Evolutionary conservation across 2,329 filamentous ascomycete species (phyloP), one percentile per base, ranked within the genome.

Genomic region (Colletotrichum zoysiae): DNA sequence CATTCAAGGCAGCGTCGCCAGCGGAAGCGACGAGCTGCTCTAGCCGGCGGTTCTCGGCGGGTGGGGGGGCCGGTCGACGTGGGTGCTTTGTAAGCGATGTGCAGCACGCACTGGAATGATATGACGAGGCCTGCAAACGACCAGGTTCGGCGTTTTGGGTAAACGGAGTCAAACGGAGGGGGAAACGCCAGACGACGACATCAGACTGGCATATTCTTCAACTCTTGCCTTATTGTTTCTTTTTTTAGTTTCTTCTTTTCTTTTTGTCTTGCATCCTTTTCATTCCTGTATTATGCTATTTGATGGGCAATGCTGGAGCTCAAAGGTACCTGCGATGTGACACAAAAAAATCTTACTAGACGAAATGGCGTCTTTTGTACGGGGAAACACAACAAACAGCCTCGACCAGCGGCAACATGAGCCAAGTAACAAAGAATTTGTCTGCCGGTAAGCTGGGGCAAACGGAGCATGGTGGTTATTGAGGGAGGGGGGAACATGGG

Each of bases 1-100:
- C 20, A 95, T 98, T 74, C 89, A 94, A 80, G 88, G 92, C 77
- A 95, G 94, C 78, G 91, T 93, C 40, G 90, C 91, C 30, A 91
- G 89, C 76, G 92, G 92, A 23, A 92, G 90, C 57, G 94, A 97
- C 80, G 93, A 96, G 80, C 85, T 97, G 71, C 76, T 87, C 58
- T 86, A 77, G 79, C 26, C 33, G n/a, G 58, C 30, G 30, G 33
- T 20, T 20, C 20, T 51, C 20, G 20, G 16, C 53, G 48, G 38
- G 38, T 40, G 65, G 69, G 58, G 23, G n/a, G n/a, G n/a, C n/a
- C n/a, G n/a, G 33, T 63, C 18, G 35, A 63, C 35, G 38, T 57
- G 23, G 30, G 51, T 68, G 58, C 59, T 71, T 71, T 60, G 58
- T 69, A 66, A 70, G 67, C 62, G 38, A 59, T 46, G 30, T 60